Percentiles rank a stretch among this genome's conserved stretches.
These are phyloP conservation scores for Macadamia tetraphylla DNA, from an alignment of 164 flowering plant genomes.

Conservation along the genomic window DNA sequence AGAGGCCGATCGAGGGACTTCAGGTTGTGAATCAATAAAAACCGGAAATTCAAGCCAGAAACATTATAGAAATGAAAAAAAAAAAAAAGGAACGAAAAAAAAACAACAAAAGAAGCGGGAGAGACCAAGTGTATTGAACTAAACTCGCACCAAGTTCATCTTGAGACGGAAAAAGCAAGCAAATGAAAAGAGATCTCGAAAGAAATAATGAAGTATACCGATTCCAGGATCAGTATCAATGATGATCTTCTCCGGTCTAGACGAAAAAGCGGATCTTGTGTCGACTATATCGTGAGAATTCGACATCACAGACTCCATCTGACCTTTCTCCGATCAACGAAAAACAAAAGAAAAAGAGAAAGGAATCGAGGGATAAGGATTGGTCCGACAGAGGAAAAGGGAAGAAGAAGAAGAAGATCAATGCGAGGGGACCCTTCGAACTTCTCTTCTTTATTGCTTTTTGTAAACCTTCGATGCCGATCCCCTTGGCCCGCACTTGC, in stretches of 20 bases:
- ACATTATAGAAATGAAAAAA: neutral
- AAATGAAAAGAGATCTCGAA: neutral
- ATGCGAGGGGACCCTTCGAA: too few relatives aligned
- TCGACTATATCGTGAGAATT: constrained; percentile 3
- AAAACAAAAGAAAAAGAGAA: neutral
- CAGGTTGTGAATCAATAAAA: neutral
- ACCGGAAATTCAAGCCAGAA: neutral
- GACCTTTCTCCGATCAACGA: neutral
- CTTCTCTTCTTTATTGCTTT: too few relatives aligned
- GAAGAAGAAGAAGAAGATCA: too few relatives aligned
- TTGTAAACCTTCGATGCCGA: too few relatives aligned
- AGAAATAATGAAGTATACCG: neutral
- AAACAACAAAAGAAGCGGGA: neutral
- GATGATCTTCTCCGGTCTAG: constrained; percentile 47
- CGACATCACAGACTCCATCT: constrained; percentile 6
- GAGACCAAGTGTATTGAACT: neutral
- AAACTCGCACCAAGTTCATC: neutral
- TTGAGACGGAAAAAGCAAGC: neutral
- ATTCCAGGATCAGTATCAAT: constrained; percentile 72
- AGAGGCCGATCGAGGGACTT: neutral
- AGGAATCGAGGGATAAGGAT: too few relatives aligned
- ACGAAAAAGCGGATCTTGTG: neutral
- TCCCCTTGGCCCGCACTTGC: too few relatives aligned
- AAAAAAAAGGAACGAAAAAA: neutral
- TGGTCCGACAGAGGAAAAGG: too few relatives aligned